Evolutionary conservation across 2,329 filamentous ascomycete genomes (phyloP).

Genomic region (Cladosporium oxysporum): DNA sequence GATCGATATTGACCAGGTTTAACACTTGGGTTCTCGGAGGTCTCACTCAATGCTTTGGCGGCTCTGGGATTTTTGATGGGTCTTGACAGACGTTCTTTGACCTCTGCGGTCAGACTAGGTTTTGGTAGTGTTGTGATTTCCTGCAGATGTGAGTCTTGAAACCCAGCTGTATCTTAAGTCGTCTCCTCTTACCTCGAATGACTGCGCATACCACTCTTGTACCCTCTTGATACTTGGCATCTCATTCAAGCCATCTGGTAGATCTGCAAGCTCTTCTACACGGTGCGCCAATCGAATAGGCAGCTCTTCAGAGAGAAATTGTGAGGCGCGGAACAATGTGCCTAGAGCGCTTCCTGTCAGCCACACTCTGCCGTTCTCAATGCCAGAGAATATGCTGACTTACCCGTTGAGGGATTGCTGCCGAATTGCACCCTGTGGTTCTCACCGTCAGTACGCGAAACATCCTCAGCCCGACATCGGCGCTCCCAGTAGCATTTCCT

Average conservation of each 20-base stretch:
- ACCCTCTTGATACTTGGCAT: conserved; percentile 97
- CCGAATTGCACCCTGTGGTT: conserved; percentile 75
- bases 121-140: conserved; percentile 88
- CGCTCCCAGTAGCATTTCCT: neutral
- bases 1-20: conserved; percentile 76
- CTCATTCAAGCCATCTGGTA: conserved; percentile 94
- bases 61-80: conserved; percentile 62
- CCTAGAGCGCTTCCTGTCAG: conserved; percentile 52
- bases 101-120: conserved; percentile 72
- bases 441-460: conserved; percentile 49
- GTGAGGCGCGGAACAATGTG: conserved; percentile 93
- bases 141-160: conserved; percentile 50
- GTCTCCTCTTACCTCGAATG: conserved; percentile 77
- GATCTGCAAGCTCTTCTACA: conserved; percentile 86
- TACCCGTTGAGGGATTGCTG: conserved; percentile 87
- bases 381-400: conserved; percentile 30
- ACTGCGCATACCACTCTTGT: conserved; percentile 98
- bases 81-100: conserved; percentile 76
- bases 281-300: conserved; percentile 95
- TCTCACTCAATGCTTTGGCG: conserved; percentile 71
- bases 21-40: conserved; percentile 88
- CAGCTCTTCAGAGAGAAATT: conserved; percentile 97
- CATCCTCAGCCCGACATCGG: conserved; percentile 51
- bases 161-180: conserved; percentile 24
- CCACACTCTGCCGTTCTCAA: neutral